Evolutionary conservation across 139 green algal species (phyloP).

Genomic region (Protoeuglena noctilucae): DNA sequence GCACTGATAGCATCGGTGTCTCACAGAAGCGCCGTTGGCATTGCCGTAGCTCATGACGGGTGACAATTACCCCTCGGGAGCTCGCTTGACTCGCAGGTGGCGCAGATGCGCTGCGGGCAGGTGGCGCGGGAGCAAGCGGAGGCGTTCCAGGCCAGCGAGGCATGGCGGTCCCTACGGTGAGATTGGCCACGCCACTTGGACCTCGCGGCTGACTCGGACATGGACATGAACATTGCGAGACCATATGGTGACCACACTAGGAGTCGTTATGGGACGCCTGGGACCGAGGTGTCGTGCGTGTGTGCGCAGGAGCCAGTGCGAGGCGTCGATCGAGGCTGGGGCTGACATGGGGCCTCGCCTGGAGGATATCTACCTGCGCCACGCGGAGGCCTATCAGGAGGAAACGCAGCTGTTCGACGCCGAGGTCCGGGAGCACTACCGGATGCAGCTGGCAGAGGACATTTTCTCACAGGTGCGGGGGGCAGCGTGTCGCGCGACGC

Average conservation of each 20-base stretch:
- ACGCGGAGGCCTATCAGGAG: conserved; percentile 50
- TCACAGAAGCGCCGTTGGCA: background rate
- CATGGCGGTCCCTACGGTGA: too few species aligned
- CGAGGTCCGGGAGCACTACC: conserved; percentile 38
- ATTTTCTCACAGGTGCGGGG: conserved; percentile 14
- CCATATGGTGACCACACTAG: too few species aligned
- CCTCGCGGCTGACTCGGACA: too few species aligned
- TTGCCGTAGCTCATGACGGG: background rate
- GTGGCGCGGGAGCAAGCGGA: conserved; percentile 52
- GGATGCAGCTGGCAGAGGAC: conserved; percentile 34
- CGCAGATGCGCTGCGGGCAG: conserved; percentile 84
- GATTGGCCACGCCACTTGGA: too few species aligned
- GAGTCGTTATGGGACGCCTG: too few species aligned
- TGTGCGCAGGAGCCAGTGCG: background rate
- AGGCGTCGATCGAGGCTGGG: background rate
- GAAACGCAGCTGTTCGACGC: conserved; percentile 78
- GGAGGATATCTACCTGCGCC: background rate
- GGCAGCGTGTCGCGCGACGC: background rate
- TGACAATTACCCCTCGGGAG: background rate
- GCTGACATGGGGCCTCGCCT: conserved; percentile 1
- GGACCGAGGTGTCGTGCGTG: too few species aligned
- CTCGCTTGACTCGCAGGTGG: conserved; percentile 64
- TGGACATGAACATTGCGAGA: too few species aligned
- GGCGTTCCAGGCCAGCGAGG: conserved; percentile 31
- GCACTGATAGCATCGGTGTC: too few species aligned